Percentiles rank a stretch among this genome's conserved stretches.
Conservation (phyloP, 2,329 filamentous ascomycete genomes). For the Xylaria multiplex region DNA sequence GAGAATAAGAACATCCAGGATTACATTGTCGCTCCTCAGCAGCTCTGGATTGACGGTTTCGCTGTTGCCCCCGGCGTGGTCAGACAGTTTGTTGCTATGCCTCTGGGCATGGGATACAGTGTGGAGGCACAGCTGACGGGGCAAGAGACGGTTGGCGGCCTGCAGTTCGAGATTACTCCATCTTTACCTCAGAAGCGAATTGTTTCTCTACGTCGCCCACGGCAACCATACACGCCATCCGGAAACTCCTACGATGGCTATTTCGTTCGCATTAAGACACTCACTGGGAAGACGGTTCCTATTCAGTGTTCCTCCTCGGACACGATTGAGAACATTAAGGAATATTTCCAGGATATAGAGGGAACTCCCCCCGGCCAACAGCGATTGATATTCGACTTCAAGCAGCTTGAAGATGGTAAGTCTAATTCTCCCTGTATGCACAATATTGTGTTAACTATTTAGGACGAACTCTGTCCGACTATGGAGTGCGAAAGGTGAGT, state of each 20-base stretch:
- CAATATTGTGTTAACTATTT: neutral
- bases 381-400: neutral
- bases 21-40: conserved; percentile 51
- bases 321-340: neutral
- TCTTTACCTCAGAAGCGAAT: conserved; percentile 4
- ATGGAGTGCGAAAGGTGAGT: neutral
- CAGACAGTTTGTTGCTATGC: conserved; percentile 61
- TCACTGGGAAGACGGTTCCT: neutral
- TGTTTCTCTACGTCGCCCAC: neutral
- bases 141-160: conserved; percentile 52
- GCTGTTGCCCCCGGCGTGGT: conserved; percentile 51
- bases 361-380: neutral
- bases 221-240: neutral
- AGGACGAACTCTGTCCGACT: conserved; percentile 1
- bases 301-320: neutral
- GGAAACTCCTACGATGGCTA: neutral
- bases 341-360: neutral
- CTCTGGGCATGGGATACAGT: conserved; percentile 54
- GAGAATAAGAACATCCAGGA: conserved; percentile 42
- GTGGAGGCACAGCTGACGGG: conserved; percentile 59
- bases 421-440: neutral
- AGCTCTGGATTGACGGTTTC: conserved; percentile 56
- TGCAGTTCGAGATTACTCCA: conserved; percentile 58
- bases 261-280: neutral
- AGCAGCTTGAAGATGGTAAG: conserved; percentile 5